These are phyloP conservation scores for Symbiodinium pilosum DNA, from an alignment of 73 alveolate genomes.

Conservation along the genomic window DNA sequence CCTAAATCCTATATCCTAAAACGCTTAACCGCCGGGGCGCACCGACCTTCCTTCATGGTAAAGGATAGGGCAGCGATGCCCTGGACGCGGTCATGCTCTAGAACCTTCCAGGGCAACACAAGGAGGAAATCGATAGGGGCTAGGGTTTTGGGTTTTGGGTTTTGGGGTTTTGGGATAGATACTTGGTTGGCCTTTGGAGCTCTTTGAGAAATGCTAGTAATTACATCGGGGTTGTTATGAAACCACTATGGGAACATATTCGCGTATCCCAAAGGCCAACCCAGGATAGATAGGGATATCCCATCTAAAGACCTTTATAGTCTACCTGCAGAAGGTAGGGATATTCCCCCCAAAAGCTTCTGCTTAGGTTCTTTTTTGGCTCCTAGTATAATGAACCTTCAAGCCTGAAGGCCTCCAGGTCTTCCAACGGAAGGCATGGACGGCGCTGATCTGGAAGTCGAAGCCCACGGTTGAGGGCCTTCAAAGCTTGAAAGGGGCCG, in stretches of 20 bases:
- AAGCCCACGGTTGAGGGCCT: constrained; percentile 45
- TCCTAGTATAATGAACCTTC: no score
- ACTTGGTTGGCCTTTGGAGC: no score
- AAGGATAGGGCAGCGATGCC: constrained; percentile 62
- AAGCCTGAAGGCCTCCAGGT: constrained; percentile 34
- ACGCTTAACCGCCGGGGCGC: not conserved
- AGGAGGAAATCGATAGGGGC: not conserved
- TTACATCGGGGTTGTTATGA: no score
- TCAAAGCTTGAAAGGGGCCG: not conserved
- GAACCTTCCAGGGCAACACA: constrained; percentile 3
- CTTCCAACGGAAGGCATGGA: constrained; percentile 89
- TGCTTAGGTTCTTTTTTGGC: no score
- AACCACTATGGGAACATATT: no score
- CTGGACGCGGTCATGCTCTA: constrained; percentile 30
- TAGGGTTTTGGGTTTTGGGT: no score
- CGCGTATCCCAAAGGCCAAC: no score
- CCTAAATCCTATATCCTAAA: not conserved
- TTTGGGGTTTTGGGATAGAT: no score
- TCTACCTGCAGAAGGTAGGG: not conserved
- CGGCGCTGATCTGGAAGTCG: constrained; percentile 53
- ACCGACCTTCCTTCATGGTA: constrained; percentile 78
- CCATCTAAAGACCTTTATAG: no score
- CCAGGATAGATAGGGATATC: no score
- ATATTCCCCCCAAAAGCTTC: no score
- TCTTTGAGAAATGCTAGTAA: no score